A percentile compares a stretch with the other conserved stretches of the same genome.
These are phyloP conservation scores for Juglanconis sp. DNA, from an alignment of 2,329 filamentous ascomycete genomes.

Conservation along the genomic window DNA sequence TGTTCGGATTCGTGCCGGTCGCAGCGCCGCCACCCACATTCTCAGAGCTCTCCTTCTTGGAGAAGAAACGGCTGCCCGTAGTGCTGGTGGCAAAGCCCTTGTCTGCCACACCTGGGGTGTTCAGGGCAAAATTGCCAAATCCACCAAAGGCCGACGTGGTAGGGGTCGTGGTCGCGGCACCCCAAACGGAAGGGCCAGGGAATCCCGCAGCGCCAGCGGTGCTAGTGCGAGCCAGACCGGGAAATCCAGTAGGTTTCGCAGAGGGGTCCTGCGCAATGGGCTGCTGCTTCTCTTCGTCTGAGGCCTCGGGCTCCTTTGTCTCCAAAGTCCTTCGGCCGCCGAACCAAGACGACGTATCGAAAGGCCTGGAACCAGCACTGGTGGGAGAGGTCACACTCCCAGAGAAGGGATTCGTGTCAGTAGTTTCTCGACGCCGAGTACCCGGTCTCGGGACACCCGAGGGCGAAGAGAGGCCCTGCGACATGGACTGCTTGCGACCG, in stretches of 20 bases:
- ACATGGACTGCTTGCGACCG: slow-evolving; percentile 79
- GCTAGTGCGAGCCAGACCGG: slow-evolving; percentile 51
- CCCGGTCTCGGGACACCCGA: slow-evolving; percentile 68
- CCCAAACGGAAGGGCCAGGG: slow-evolving; percentile 43
- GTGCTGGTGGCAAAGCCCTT: slow-evolving; percentile 70
- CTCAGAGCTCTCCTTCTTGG: slow-evolving; percentile 66
- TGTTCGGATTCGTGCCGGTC: slow-evolving; percentile 33
- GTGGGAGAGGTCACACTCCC: slow-evolving; percentile 59
- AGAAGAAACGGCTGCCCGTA: slow-evolving; percentile 58
- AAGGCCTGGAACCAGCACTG: slow-evolving; percentile 45
- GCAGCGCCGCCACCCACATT: slow-evolving; percentile 54
- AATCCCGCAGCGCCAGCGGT: slow-evolving; percentile 47
- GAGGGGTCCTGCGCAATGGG: slow-evolving; percentile 28
- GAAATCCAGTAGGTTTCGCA: slow-evolving; percentile 37
- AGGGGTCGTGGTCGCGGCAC: slow-evolving; percentile 55
- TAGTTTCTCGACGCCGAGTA: slow-evolving; percentile 78
- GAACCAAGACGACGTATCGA: slow-evolving; percentile 59
- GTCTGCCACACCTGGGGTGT: slow-evolving; percentile 58
- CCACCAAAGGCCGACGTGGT: slow-evolving; percentile 73
- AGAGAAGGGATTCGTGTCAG: slow-evolving; percentile 63
- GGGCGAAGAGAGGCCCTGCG: slow-evolving; percentile 72
- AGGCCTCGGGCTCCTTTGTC: slow-evolving; percentile 52
- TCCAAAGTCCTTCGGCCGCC: slow-evolving; percentile 50
- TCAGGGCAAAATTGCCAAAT: slow-evolving; percentile 86
- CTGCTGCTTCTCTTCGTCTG: slow-evolving; percentile 42